Evolutionary conservation across 192 early-diverging fungal species (phyloP).

Genomic region (Podila clonocystis): DNA sequence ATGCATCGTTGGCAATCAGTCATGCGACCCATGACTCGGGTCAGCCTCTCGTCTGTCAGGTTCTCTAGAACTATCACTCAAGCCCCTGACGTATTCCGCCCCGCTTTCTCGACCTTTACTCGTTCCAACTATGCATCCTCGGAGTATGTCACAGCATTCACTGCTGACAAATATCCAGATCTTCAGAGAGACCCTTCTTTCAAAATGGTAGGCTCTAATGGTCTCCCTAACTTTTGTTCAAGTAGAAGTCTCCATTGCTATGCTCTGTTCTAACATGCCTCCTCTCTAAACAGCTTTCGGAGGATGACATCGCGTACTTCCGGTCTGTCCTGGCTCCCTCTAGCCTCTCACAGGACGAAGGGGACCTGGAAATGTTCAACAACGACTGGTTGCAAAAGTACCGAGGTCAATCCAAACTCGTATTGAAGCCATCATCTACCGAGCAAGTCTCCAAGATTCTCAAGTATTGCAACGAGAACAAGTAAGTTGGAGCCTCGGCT

Average conservation of each 20-base stretch:
- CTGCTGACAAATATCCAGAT: constrained; percentile 55
- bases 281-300: constrained; percentile 50
- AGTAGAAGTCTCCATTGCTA: background rate
- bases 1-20: no score
- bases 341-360: constrained; percentile 56
- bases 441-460: constrained; percentile 86
- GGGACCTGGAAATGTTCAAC: constrained; percentile 78
- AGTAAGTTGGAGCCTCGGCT: constrained; percentile 1
- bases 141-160: constrained; percentile 13
- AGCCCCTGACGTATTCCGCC: background rate
- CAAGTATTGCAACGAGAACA: constrained; percentile 86
- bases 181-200: constrained; percentile 52
- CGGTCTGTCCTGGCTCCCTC: constrained; percentile 58
- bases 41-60: no score
- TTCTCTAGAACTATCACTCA: background rate
- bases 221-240: background rate
- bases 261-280: background rate
- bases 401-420: constrained; percentile 80
- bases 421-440: constrained; percentile 88
- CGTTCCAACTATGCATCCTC: constrained; percentile 4
- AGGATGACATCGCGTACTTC: constrained; percentile 70
- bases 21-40: no score
- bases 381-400: constrained; percentile 97
- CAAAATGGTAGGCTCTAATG: constrained; percentile 43
- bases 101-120: constrained; percentile 9